phyloP scores from a whole-genome alignment of 345 rosid species.

The Murraya koenigii region DNA sequence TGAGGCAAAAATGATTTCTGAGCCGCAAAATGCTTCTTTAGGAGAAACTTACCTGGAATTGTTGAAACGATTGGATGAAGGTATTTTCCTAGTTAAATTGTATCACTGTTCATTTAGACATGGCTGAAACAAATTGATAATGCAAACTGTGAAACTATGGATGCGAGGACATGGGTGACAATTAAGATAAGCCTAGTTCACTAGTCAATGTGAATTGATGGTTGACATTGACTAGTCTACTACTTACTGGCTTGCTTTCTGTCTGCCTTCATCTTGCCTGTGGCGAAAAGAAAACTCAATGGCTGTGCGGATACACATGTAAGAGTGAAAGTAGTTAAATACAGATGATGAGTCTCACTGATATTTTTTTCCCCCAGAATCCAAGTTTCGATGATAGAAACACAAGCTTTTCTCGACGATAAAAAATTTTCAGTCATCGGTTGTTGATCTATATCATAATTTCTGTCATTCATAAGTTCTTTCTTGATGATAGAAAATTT shows the following conservation, averaged over 20 bases:
- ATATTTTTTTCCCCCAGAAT: neutral
- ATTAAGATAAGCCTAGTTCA: neutral
- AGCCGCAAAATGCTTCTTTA: constrained; percentile 59
- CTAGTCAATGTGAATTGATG: no score
- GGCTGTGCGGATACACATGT: neutral
- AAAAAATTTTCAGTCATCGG: neutral
- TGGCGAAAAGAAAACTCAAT: no score
- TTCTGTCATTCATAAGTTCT: neutral
- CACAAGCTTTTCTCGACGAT: neutral
- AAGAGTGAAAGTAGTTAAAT: neutral
- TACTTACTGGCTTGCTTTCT: no score
- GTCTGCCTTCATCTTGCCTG: no score
- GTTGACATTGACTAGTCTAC: no score
- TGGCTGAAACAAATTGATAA: constrained; percentile 9
- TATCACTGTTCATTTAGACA: constrained; percentile 5
- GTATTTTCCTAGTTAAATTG: constrained; percentile 35
- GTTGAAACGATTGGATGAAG: constrained; percentile 68
- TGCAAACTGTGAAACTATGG: neutral
- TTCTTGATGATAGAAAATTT: no score
- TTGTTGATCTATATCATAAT: neutral
- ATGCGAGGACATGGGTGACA: neutral
- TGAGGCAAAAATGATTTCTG: constrained; percentile 61
- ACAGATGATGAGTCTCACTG: neutral
- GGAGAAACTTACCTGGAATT: constrained; percentile 68
- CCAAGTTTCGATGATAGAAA: neutral